Base-by-base conservation (phyloP, 139 green algal genomes). In the Volvox reticuliferus region DNA sequence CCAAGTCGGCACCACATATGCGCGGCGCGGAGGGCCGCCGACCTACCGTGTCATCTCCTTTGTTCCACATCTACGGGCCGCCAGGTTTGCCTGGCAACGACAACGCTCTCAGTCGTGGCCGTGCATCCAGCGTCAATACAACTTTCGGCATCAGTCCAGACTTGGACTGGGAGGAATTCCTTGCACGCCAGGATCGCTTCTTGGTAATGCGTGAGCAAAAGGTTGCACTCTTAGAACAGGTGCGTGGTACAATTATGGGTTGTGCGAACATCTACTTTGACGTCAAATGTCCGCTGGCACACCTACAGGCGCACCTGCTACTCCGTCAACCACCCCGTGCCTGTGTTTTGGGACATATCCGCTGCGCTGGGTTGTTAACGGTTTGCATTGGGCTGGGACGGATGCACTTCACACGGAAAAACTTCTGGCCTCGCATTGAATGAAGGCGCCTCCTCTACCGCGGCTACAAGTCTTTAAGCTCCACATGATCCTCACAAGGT, bases 141-240 rank as follows among this genome's bases (percentile, higher is more conserved):
- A 85, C 73, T 14, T 14, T 85, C 22, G 36, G 37, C 88, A 85
- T 92, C 30, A 65, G 76, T 20, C 84, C 82, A 1, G 65, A 93
- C 0, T 68, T 93, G 85, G 85, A 93, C 36, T 93, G 90, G 90
- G 84, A 91, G 18, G 90, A 93, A 50, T 93, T 93, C 78, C 20
- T 93, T 18, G 68, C 32, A 21, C 85, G 90, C 19, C 90, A 93
- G 84, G 82, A 83, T 16, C 62, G 36, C 32, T 93, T 93, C 84
- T 50, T 93, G 71, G 67, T 50, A 14, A 55, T 84, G 26, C 77
- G 82, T 20, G 55, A 84, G 22, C 33, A 69, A 17, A 88, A 84
- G 90, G 5, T 88, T 30, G 65, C 82, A 19, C 1, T 37, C 26
- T 32, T 67, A 50, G 87, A 85, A 28, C 87, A 91, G 87, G 87